Evolutionary conservation across 2,329 filamentous ascomycete species (phyloP), one percentile per base, ranked within the genome.

Genomic region (Bimuria novae-zelandiae): DNA sequence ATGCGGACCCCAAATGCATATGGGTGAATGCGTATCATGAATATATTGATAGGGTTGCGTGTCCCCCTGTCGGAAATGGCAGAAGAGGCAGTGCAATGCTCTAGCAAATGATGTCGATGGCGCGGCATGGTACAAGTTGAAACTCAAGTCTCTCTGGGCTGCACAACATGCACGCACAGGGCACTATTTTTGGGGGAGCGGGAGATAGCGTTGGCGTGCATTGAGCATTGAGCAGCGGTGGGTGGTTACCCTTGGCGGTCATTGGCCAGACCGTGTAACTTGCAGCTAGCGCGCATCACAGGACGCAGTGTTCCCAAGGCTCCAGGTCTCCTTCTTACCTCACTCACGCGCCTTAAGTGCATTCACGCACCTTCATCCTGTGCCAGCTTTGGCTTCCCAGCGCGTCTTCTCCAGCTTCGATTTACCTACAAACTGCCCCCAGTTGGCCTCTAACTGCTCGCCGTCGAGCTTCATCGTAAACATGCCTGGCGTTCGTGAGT

Each of bases 401-500:
- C 35, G 1, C 27, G 11, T 23, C 32, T 19, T 16, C 12, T 10
- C 33, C 40, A 27, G 4, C 35, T 33, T 21, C 6, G 1, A 39
- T 21, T 14, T 37, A 17, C n/a, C 29, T 39, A 29, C 14, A 3
- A 46, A 19, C 32, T 25, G 44, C 33, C 33, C 42, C 16, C 45
- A 19, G 21, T 32, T 23, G 16, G 19, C 35, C 41, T 21, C 17
- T 27, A 21, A 48, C 37, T 50, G 41, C 49, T 51, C 23, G 39
- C 41, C 48, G 51, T 27, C 25, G 29, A 51, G 51, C 54, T 49
- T 39, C 40, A 36, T 41, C 46, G 25, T 49, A 61, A 68, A 42
- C 57, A 75, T 75, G 72, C 72, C 72, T 54, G 72, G 72, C 60
- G 71, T 75, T 53, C 72, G 72, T 75, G 68, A 69, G 72, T 75